These are phyloP conservation scores for Fusarium goolgardi DNA, from an alignment of 2,329 filamentous ascomycete species.

Conservation along the genomic window DNA sequence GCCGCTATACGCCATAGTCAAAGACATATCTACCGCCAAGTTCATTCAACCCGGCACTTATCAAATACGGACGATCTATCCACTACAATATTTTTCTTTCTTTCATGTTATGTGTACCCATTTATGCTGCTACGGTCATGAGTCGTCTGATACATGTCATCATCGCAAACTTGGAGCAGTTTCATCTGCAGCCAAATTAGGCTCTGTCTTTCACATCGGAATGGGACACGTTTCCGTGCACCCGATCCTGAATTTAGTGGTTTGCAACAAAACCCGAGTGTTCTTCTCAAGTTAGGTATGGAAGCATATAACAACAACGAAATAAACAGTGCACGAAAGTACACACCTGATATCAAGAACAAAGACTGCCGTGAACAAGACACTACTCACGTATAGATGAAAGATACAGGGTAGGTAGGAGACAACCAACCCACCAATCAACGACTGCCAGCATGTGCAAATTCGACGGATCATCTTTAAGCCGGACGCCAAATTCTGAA, in stretches of 20 bases:
- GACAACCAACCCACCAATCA: not conserved
- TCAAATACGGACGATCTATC: not conserved
- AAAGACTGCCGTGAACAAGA: not conserved
- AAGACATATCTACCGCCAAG: not conserved
- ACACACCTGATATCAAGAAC: not conserved
- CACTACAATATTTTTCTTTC: not conserved
- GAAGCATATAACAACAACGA: not conserved
- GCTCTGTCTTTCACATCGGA: not conserved
- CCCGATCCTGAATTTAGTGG: too few relatives aligned
- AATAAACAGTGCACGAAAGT: not conserved
- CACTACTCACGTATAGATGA: not conserved
- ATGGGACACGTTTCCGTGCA: not conserved
- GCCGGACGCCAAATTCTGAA: constrained; percentile 4
- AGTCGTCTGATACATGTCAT: not conserved
- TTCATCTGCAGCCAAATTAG: not conserved
- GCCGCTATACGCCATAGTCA: too few relatives aligned
- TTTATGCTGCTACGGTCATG: not conserved
- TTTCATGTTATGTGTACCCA: not conserved
- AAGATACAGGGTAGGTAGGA: not conserved
- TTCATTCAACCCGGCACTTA: not conserved
- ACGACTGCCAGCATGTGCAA: not conserved
- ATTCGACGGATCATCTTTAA: constrained; percentile 16
- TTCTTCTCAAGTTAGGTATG: too few relatives aligned
- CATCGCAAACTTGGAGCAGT: not conserved
- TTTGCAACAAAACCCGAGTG: not conserved